Evolutionary conservation across 345 rosid genomes (phyloP).

Genomic region (Hibiscus tridactylites): DNA sequence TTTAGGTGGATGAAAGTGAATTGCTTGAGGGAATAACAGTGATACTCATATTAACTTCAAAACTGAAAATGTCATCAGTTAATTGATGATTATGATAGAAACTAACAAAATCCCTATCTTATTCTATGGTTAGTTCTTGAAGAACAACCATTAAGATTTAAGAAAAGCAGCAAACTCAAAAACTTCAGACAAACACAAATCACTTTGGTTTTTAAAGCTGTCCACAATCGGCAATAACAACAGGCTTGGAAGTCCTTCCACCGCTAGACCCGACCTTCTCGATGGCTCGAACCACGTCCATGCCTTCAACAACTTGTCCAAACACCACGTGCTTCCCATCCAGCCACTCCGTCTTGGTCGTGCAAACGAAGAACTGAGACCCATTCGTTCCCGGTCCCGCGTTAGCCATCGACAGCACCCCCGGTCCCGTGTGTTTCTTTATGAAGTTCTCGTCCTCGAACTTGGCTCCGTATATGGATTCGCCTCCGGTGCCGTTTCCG

Average conservation of each 20-base stretch:
- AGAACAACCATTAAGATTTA: background rate
- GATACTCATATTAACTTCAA: no score
- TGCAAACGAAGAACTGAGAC: constrained; percentile 69
- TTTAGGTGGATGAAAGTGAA: no score
- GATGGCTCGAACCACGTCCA: constrained; percentile 44
- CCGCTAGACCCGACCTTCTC: constrained; percentile 62
- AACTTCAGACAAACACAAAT: no score
- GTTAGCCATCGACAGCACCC: constrained; percentile 77
- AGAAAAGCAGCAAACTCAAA: background rate
- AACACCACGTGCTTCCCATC: constrained; percentile 80
- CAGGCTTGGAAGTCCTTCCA: constrained; percentile 51
- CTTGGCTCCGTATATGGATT: constrained; percentile 65
- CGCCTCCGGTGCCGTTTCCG: constrained; percentile 77
- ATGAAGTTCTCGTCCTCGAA: constrained; percentile 69
- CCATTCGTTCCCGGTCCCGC: constrained; percentile 65
- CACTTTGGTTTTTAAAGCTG: constrained; percentile 25
- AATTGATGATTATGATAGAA: background rate
- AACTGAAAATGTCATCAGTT: background rate
- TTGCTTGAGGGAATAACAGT: constrained; percentile 15
- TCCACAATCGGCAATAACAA: constrained; percentile 50
- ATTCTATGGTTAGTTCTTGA: background rate
- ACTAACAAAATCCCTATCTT: background rate
- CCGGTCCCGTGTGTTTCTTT: constrained; percentile 68
- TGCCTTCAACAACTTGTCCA: constrained; percentile 54
- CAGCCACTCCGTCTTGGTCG: constrained; percentile 61